Base-by-base conservation (phyloP, 2,329 filamentous ascomycete species). In the Diaporthe sp. region DNA sequence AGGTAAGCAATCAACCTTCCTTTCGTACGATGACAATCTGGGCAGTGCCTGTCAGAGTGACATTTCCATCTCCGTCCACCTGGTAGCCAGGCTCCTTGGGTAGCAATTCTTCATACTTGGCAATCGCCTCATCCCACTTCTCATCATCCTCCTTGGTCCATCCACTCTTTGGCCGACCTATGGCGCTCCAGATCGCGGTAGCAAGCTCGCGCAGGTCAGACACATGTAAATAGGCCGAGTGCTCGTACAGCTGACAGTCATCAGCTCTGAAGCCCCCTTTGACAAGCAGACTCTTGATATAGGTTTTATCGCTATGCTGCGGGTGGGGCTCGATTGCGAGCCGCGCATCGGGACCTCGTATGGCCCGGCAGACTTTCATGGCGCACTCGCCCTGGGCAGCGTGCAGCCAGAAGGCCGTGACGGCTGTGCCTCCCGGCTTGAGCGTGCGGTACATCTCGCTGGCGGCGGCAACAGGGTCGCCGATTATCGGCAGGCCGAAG, bases 391-490 rank as follows among this genome's bases (percentile, higher is more conserved):
- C 76, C 44, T 78, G 77, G 2, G 76, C 76, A 25, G 75, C 75
- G 25, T 75, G 73, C 56, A 78, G 58, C 77, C 76, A 78, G 70
- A 77, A 78, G 13, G 77, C 75, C 9, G 77, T 78, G 32, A 77
- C 47, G 30, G 76, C 74, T 1, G 70, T 78, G 71, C 77, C 77
- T 19, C 76, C 77, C 22, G 75, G 72, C 63, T 71, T 61, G 8
- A 78, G 75, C 1, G 76, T 76, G 39, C 75, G 77, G 39, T 76
- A 73, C 35, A 78, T 75, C 51, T 78, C 75, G 30, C 32, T 51
- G 30, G 76, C 69, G 13, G 75, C 76, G 12, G 71, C 72, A 61
- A 73, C 71, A 2, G 76, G 76, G 35, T 78, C 75, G 10, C 71
- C 72, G 8, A 78, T 70, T 44, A 77, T 77, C 50, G 75, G 77